Base-by-base conservation (phyloP, 1,284 basidiomycete species). In the Erythrobasidium hasegawianum region DNA sequence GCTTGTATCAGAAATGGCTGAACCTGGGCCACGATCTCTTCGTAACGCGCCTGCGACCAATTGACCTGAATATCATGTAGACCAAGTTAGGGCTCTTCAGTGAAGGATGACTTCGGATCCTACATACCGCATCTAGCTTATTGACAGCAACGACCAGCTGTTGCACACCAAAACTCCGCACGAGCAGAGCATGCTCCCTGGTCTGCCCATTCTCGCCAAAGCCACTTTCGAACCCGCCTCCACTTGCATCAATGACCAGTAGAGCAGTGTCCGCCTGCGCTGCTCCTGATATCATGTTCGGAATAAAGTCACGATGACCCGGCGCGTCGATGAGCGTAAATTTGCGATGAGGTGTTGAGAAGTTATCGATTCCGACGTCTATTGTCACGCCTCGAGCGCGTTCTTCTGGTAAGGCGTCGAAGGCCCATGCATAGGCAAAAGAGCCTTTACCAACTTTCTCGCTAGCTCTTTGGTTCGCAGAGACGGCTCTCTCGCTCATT, bases 61-160 rank as follows among this genome's bases (percentile, higher is more conserved):
- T 84, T 78, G 20, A 94, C 90, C 90, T 93, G 72, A 26, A 47
- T 47, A 7, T 47, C 22, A 18, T 7, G 43, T 24, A 8, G 43
- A 16, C 14, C 16, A n/a, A n/a, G n/a, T n/a, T n/a, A n/a, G n/a
- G n/a, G n/a, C n/a, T 16, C 33, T 38, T 24, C 9, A 38, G 33
- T 55, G 58, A n/a, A 4, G 5, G 16, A n/a, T n/a, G n/a, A n/a
- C n/a, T n/a, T n/a, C n/a, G n/a, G n/a, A n/a, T n/a, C n/a, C n/a
- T n/a, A n/a, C 81, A 69, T 61, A 88, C 91, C 77, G 87, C 83
- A 76, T 98, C 95, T 57, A 98, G 81, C 79, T 98, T 98, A 80
- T 98, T 98, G 70, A 98, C 90, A 78, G 95, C 94, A 74, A 99
- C 92, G 79, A 99, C 97, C 82, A 99, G 90, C 83, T 99, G 95